Percentiles rank a stretch among this genome's conserved stretches.
These are phyloP conservation scores for Emmonsiellopsis sp. DNA, from an alignment of 2,329 filamentous ascomycete species.

Conservation along the genomic window DNA sequence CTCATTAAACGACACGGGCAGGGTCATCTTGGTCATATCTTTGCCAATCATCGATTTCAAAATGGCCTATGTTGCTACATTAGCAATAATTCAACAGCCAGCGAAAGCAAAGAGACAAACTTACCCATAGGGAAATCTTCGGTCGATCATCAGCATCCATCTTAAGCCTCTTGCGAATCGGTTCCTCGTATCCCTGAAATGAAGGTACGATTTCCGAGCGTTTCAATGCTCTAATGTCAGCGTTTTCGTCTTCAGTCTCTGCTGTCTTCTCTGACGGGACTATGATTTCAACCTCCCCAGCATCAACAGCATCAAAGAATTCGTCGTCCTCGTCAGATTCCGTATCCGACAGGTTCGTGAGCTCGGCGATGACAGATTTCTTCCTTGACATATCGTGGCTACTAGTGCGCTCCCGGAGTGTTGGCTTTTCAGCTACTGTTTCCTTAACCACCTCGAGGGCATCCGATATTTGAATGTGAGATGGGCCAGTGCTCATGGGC, in stretches of 20 bases:
- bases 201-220: conserved; percentile 61
- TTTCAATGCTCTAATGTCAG: conserved; percentile 39
- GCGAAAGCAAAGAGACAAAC: conserved; percentile 22
- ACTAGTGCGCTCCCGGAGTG: conserved; percentile 8
- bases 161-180: conserved; percentile 67
- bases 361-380: conserved; percentile 57
- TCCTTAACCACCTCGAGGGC: conserved; percentile 28
- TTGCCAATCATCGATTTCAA: conserved; percentile 99
- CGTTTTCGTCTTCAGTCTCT: conserved; percentile 28
- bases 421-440: conserved; percentile 23
- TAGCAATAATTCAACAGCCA: neutral
- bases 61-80: conserved; percentile 55
- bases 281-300: conserved; percentile 61
- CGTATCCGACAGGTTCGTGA: conserved; percentile 62
- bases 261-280: conserved; percentile 40
- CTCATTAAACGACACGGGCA: conserved; percentile 97
- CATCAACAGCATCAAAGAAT: conserved; percentile 95
- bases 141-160: conserved; percentile 88
- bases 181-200: conserved; percentile 87
- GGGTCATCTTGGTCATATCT: conserved; percentile 99
- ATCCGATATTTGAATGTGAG: conserved; percentile 24
- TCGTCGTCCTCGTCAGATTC: conserved; percentile 81
- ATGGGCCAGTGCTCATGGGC: conserved; percentile 21
- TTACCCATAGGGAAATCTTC: conserved; percentile 91
- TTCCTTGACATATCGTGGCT: conserved; percentile 35